Percentiles rank a stretch among this genome's conserved stretches.
Evolutionary conservation across 169 alveolate genomes (phyloP).

Genomic region (Cystoisospora suis): DNA sequence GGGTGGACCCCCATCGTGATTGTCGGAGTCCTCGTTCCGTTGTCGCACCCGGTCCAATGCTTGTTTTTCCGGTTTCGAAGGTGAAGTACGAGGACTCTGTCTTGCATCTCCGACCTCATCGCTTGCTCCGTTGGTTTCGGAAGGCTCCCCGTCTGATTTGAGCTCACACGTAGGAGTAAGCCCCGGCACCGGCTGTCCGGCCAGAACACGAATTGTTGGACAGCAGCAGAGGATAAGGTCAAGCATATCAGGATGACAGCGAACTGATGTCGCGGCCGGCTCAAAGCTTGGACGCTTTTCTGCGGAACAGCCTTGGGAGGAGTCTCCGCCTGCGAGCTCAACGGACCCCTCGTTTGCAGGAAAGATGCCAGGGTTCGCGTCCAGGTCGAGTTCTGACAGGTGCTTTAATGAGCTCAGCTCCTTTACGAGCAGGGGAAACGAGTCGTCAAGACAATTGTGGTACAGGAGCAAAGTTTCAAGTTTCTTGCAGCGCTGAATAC

Average conservation of each 20-base stretch:
- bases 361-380: conserved; percentile 2
- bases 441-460: conserved; percentile 9
- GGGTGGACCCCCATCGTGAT: too few relatives aligned
- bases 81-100: too few relatives aligned
- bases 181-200: neutral
- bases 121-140: too few relatives aligned
- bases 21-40: too few relatives aligned
- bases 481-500: neutral
- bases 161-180: too few relatives aligned
- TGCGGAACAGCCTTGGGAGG: neutral
- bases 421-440: neutral
- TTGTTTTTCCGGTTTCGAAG: too few relatives aligned
- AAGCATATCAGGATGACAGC: neutral
- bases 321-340: neutral
- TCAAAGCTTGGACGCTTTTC: too few relatives aligned
- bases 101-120: too few relatives aligned
- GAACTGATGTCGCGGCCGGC: too few relatives aligned
- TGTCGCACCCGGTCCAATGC: too few relatives aligned
- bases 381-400: conserved; percentile 11
- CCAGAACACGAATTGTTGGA: neutral
- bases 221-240: neutral
- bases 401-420: neutral
- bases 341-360: neutral
- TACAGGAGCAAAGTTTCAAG: neutral
- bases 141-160: too few relatives aligned